Conservation (phyloP, 106 monocot species). For the Dendrobium catenatum region DNA sequence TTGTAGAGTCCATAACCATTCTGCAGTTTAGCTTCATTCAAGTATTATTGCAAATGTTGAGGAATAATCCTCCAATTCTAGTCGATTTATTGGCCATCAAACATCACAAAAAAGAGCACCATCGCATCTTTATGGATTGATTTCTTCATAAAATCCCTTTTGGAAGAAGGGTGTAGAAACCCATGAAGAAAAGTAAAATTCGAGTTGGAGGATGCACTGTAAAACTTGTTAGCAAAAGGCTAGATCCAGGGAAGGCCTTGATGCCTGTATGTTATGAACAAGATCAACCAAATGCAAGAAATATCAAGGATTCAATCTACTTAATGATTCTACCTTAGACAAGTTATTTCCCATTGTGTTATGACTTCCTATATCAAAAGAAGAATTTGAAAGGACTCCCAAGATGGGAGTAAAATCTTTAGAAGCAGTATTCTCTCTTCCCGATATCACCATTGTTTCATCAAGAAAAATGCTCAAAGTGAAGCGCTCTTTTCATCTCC, state of each 20-base stretch:
- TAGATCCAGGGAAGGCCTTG: constrained; percentile 11
- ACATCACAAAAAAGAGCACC: constrained; percentile 19
- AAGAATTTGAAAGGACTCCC: constrained; percentile 14
- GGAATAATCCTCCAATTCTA: not conserved
- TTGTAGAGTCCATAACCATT: not conserved
- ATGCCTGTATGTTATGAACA: not conserved
- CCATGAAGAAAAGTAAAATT: constrained; percentile 16
- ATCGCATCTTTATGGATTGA: constrained; percentile 63
- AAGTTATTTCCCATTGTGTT: constrained; percentile 40
- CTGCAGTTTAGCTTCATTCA: not conserved
- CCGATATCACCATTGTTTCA: constrained; percentile 27
- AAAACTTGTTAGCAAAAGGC: no score
- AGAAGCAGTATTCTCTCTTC: constrained; percentile 50
- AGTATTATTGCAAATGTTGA: not conserved
- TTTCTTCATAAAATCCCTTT: constrained; percentile 80
- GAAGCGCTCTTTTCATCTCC: constrained; percentile 6
- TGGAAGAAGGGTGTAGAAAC: constrained; percentile 39
- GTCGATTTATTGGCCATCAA: not conserved
- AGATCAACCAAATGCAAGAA: constrained; percentile 5
- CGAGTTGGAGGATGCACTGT: constrained; percentile 3
- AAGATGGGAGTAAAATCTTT: constrained; percentile 16
- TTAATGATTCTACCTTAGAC: constrained; percentile 44
- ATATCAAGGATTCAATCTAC: constrained; percentile 34
- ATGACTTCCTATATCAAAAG: constrained; percentile 25
- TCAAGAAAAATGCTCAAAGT: constrained; percentile 8